phyloP scores from a whole-genome alignment of 2,329 filamentous ascomycete species.

The Teratosphaeriaceae sp. region DNA sequence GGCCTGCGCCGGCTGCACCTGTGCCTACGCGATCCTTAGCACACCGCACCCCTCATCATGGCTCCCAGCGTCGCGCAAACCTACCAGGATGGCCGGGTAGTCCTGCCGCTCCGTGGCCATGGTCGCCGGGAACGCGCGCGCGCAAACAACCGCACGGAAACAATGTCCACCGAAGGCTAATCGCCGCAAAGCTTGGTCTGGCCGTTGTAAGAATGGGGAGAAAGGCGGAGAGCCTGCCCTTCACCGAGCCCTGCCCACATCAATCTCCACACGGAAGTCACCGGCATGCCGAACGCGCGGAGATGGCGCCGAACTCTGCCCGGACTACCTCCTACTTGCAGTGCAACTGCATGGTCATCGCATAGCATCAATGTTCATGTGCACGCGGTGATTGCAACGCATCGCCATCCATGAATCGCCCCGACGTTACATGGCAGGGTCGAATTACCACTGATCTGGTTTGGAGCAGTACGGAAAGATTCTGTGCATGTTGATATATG shows the following conservation, averaged over 20 bases:
- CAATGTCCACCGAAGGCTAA: slow-evolving; percentile 1
- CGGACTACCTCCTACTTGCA: too few relatives aligned
- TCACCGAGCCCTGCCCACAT: too few relatives aligned
- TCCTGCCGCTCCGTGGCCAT: slow-evolving; percentile 62
- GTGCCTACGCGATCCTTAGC: slow-evolving; percentile 50
- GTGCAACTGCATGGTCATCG: too few relatives aligned
- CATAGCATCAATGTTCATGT: too few relatives aligned
- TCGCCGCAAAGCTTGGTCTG: not conserved
- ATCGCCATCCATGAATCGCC: too few relatives aligned
- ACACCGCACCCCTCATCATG: slow-evolving; percentile 14
- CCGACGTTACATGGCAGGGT: too few relatives aligned
- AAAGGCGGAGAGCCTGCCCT: not conserved
- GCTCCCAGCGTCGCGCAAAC: slow-evolving; percentile 28
- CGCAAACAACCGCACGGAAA: slow-evolving; percentile 3
- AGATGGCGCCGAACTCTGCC: too few relatives aligned
- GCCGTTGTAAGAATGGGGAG: not conserved
- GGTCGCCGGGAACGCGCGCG: not conserved
- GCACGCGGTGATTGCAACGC: too few relatives aligned
- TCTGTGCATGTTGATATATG: too few relatives aligned
- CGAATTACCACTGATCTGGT: too few relatives aligned
- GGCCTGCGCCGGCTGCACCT: slow-evolving; percentile 74
- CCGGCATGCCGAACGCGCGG: not conserved
- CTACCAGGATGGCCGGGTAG: slow-evolving; percentile 91
- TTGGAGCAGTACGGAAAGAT: too few relatives aligned
- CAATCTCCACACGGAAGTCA: not conserved